phyloP scores from a whole-genome alignment of 1,284 basidiomycete species.

The Moesziomyces antarcticus region DNA sequence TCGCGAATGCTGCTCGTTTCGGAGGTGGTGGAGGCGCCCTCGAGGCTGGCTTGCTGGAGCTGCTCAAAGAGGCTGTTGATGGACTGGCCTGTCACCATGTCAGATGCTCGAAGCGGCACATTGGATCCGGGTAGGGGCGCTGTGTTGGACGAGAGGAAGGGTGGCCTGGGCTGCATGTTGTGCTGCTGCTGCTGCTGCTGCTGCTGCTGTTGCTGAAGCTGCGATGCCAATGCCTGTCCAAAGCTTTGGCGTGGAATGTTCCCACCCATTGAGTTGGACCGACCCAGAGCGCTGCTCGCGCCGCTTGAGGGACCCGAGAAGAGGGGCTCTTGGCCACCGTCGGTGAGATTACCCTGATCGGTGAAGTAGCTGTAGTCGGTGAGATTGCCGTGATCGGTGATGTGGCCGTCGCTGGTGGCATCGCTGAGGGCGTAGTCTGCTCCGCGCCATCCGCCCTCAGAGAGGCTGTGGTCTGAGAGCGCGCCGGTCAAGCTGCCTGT shows the following conservation, averaged over 20 bases:
- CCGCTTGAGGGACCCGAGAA: constrained; percentile 30
- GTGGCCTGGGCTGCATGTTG: constrained; percentile 20
- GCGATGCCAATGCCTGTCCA: constrained; percentile 29
- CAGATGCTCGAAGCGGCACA: constrained; percentile 23
- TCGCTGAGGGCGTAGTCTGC: constrained; percentile 49
- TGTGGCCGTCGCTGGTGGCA: constrained; percentile 50
- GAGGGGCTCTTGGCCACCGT: constrained; percentile 26
- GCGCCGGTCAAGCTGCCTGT: constrained; percentile 7
- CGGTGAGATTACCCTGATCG: constrained; percentile 41
- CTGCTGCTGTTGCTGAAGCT: constrained; percentile 31
- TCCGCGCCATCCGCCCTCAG: constrained; percentile 41
- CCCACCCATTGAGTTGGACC: constrained; percentile 30
- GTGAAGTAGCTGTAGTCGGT: constrained; percentile 48
- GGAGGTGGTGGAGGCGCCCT: constrained; percentile 27
- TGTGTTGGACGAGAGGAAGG: constrained; percentile 38
- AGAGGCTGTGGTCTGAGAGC: constrained; percentile 30
- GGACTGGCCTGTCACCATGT: constrained; percentile 45
- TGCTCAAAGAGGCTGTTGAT: constrained; percentile 47
- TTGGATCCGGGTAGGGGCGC: constrained; percentile 32
- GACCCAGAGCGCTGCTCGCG: constrained; percentile 29
- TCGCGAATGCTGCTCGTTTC: constrained; percentile 35
- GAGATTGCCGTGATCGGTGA: constrained; percentile 50
- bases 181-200: constrained; percentile 18
- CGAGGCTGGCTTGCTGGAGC: constrained; percentile 39
- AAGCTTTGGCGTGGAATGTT: constrained; percentile 22